phyloP scores from a whole-genome alignment of 306 rosid species.

The Senna siamea region DNA sequence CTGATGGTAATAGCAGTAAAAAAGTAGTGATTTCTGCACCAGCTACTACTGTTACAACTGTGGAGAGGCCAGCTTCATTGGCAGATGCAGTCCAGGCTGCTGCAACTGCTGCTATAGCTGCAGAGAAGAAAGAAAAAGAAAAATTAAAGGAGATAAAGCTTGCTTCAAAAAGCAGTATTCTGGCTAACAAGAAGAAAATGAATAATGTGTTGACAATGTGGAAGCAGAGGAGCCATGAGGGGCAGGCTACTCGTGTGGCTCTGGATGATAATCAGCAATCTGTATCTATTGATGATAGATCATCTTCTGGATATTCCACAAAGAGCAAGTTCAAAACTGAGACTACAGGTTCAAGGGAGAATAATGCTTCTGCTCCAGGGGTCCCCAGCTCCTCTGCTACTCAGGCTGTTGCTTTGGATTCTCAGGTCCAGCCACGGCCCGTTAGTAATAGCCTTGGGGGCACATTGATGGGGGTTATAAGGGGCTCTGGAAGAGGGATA shows the following conservation, averaged over 20 bases:
- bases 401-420: conserved; percentile 57
- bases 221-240: conserved; percentile 98
- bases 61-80: conserved; percentile 79
- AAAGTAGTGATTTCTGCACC: conserved; percentile 90
- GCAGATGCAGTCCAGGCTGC: conserved; percentile 98
- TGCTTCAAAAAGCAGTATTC: conserved; percentile 92
- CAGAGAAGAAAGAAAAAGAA: conserved; percentile 95
- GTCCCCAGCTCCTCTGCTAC: conserved; percentile 42
- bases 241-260: conserved; percentile 85
- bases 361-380: conserved; percentile 49
- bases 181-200: conserved; percentile 96
- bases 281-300: conserved; percentile 62
- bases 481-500: conserved; percentile 90
- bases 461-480: conserved; percentile 90
- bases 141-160: conserved; percentile 87
- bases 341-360: conserved; percentile 55
- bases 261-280: conserved; percentile 70
- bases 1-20: conserved; percentile 68
- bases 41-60: conserved; percentile 68
- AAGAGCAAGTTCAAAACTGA: conserved; percentile 71
- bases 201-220: conserved; percentile 92
- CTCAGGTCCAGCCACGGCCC: conserved; percentile 71
- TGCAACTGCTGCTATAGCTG: conserved; percentile 90
- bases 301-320: conserved; percentile 57
- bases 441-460: conserved; percentile 90